Percentiles rank a stretch among this genome's conserved stretches.
Conservation (phyloP, 2,329 filamentous ascomycete species). For the Cladorrhinum sp. region DNA sequence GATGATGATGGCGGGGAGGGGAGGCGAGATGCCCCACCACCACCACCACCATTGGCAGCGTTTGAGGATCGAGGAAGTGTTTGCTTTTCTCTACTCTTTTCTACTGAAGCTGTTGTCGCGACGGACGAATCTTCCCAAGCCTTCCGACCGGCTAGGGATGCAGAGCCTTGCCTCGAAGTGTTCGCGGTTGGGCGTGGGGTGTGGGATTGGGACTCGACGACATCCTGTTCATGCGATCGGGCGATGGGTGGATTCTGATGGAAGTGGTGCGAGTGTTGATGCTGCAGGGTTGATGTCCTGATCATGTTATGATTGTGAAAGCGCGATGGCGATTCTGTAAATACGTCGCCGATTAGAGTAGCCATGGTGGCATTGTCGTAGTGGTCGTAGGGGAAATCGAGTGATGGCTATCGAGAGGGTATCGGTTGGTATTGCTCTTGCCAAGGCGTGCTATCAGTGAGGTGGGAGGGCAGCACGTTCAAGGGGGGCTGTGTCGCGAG, state of each 20-base stretch:
- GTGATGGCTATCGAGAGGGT: not conserved
- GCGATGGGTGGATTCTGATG: conserved; percentile 39
- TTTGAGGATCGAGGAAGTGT: conserved; percentile 29
- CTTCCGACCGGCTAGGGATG: conserved; percentile 11
- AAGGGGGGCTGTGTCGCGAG: conserved; percentile 26
- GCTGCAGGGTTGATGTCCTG: conserved; percentile 46
- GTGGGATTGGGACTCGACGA: conserved; percentile 21
- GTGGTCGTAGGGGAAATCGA: not conserved
- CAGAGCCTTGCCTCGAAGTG: conserved; percentile 22
- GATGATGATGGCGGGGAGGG: conserved; percentile 56
- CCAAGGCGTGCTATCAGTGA: conserved; percentile 20
- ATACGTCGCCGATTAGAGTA: conserved; percentile 67
- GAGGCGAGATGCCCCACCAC: conserved; percentile 46
- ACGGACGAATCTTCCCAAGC: conserved; percentile 19
- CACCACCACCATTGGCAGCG: not conserved
- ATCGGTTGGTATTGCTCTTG: conserved; percentile 2
- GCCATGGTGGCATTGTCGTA: conserved; percentile 52
- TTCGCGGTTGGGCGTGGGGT: conserved; percentile 24
- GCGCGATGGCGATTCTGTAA: conserved; percentile 63
- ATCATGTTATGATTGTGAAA: conserved; percentile 64
- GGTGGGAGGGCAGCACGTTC: conserved; percentile 18
- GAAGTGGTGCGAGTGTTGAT: conserved; percentile 42
- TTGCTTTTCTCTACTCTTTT: conserved; percentile 11
- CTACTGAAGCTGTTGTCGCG: conserved; percentile 1
- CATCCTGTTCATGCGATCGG: conserved; percentile 28